phyloP scores from a whole-genome alignment of 495 filamentous ascomycete species.

The Talaromyces proteolyticus region DNA sequence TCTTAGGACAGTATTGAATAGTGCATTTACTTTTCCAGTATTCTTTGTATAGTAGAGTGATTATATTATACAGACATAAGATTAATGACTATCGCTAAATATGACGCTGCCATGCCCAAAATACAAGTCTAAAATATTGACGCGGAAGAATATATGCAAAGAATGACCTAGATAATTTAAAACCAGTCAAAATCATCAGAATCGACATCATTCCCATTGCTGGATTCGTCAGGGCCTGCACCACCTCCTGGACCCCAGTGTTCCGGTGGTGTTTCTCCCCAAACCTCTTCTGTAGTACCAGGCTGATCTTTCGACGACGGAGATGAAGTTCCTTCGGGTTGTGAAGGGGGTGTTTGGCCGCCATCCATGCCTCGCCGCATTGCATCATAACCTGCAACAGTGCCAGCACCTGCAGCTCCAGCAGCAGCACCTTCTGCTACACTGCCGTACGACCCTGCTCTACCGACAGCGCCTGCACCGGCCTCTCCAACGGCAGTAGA shows the following conservation, averaged over 20 bases:
- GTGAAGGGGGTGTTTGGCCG: conserved; percentile 11
- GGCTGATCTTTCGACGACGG: conserved; percentile 8
- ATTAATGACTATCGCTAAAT: too few relatives aligned
- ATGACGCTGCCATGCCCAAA: background rate
- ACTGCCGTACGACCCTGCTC: conserved; percentile 31
- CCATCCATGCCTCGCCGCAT: conserved; percentile 45
- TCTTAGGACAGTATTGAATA: too few relatives aligned
- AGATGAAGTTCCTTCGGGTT: conserved; percentile 16
- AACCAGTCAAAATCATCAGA: conserved; percentile 35
- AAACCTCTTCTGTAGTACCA: conserved; percentile 20
- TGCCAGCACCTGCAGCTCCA: conserved; percentile 46
- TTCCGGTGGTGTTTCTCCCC: conserved; percentile 22
- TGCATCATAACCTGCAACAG: conserved; percentile 59
- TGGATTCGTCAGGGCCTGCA: conserved; percentile 11
- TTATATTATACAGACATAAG: too few relatives aligned
- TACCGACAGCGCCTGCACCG: conserved; percentile 26
- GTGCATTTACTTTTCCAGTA: too few relatives aligned
- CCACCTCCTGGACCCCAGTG: conserved; percentile 23
- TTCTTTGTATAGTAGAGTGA: too few relatives aligned
- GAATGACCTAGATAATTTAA: too few relatives aligned
- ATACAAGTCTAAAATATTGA: too few relatives aligned
- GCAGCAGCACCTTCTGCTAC: conserved; percentile 35
- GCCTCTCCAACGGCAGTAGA: conserved; percentile 37
- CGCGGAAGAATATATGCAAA: too few relatives aligned
- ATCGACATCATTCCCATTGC: conserved; percentile 22